Percentiles rank a stretch among this genome's conserved stretches.
phyloP scores from a whole-genome alignment of 352 stramenopile species.

The Pythium chondricola region DNA sequence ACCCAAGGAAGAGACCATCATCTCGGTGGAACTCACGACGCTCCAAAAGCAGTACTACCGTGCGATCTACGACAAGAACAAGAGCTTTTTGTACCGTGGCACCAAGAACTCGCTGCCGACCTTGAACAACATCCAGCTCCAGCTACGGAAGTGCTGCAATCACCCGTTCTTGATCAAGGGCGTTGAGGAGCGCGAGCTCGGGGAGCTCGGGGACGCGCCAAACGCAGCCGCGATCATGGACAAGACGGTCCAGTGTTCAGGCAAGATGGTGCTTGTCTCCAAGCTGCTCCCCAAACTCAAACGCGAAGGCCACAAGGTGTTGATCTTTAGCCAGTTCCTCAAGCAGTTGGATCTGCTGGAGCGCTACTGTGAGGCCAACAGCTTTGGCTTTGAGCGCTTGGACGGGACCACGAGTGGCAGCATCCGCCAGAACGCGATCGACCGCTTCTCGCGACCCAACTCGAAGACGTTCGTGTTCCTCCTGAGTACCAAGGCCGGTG shows the following conservation, averaged over 20 bases:
- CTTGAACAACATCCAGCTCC: slow-evolving; percentile 99
- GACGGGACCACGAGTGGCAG: slow-evolving; percentile 89
- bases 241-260: slow-evolving; percentile 79
- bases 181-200: slow-evolving; percentile 78
- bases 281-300: slow-evolving; percentile 90
- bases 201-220: slow-evolving; percentile 55
- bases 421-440: slow-evolving; percentile 91
- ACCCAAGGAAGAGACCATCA: slow-evolving; percentile 95
- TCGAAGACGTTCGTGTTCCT: slow-evolving; percentile 98
- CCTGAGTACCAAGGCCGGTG: slow-evolving; percentile 96
- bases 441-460: slow-evolving; percentile 94
- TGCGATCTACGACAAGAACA: slow-evolving; percentile 99
- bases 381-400: slow-evolving; percentile 85
- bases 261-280: slow-evolving; percentile 88
- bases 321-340: slow-evolving; percentile 96
- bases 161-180: slow-evolving; percentile 99
- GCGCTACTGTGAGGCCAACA: slow-evolving; percentile 89
- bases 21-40: slow-evolving; percentile 95
- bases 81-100: slow-evolving; percentile 92
- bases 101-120: slow-evolving; percentile 82
- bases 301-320: slow-evolving; percentile 89
- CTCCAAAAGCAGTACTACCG: slow-evolving; percentile 99
- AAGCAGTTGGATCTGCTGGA: slow-evolving; percentile 92
- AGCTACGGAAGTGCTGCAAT: slow-evolving; percentile 99
- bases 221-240: slow-evolving; percentile 59